Base-by-base conservation (phyloP, 257 asterid genomes). In the Ligustrum vulgare region DNA sequence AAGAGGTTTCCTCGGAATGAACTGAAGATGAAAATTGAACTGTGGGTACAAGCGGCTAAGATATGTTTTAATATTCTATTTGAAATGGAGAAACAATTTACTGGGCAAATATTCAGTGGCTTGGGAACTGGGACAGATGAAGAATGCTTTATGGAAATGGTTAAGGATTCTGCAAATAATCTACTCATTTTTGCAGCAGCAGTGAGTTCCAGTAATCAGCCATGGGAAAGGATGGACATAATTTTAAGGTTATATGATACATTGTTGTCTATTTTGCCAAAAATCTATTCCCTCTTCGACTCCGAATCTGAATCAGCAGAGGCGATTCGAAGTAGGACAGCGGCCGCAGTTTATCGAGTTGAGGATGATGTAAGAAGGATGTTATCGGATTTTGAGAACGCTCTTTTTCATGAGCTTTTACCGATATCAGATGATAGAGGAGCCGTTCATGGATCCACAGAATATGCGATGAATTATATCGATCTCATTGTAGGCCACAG, bases 61-160 rank as follows among this genome's bases (percentile, higher is more conserved):
- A 81, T 84, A 41, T 84, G 89, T 60, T 75, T 87, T 4, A 67
- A 43, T 11, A 74, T 45, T 6, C 32, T 87, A 56, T 84, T 87
- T 49, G 62, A 58, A 0, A 72, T 34, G 71, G 91, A 87, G 86
- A 84, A 65, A 77, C 49, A 37, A 1, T 20, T 87, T 25, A 80
- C 89, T 35, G 74, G 33, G 12, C 43, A 58, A 33, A 76, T 87
- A n/a, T 87, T 87, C 22, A 66, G 9, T n/a, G 76, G 70, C 4
- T 22, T 74, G 8, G 81, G 72, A 0, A 71, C 31, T 20, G 72
- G 15, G 20, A 76, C 23, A 4, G n/a, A 33, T 10, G 86, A 82
- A 12, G 83, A 79, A 36, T 82, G 86, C 43, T 87, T 84, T 62
- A 71, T 84, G 6, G 86, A 81, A n/a, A 84, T 84, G 4, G 89